A percentile compares a stretch with the other conserved stretches of the same genome.
Evolutionary conservation across 176 grass and related monocot genomes (phyloP).

Genomic region (Aegilops speltoides): DNA sequence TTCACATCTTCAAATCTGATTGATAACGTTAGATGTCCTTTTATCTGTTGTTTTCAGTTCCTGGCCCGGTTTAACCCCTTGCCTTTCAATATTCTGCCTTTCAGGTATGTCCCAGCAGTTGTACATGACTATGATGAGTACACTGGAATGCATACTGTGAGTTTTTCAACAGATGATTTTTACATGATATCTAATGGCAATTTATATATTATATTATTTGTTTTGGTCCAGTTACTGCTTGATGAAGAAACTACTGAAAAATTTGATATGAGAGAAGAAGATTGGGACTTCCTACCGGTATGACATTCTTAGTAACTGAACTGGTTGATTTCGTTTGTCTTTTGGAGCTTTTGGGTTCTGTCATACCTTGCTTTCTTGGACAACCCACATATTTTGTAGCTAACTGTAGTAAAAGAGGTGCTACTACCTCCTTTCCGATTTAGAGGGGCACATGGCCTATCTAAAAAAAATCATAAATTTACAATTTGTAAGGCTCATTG

Average conservation of each 20-base stretch:
- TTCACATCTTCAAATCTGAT: conserved; percentile 5
- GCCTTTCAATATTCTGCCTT: conserved; percentile 1
- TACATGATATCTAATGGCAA: conserved; percentile 22
- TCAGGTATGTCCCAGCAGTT: conserved; percentile 63
- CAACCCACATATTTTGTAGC: not conserved
- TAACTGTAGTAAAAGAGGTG: not conserved
- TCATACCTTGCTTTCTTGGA: not conserved
- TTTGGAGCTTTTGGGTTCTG: not conserved
- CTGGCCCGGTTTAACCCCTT: not conserved
- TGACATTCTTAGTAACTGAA: conserved; percentile 4
- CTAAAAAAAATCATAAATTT: no score
- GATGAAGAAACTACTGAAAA: conserved; percentile 52
- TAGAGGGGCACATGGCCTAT: no score
- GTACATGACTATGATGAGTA: conserved; percentile 55
- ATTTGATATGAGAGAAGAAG: conserved; percentile 69
- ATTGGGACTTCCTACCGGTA: conserved; percentile 81
- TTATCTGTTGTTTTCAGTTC: conserved; percentile 4
- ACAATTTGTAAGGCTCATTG: no score
- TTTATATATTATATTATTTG: conserved; percentile 38
- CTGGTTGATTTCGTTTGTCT: not conserved
- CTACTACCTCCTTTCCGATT: no score
- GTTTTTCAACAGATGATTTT: conserved; percentile 36
- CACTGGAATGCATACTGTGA: conserved; percentile 61
- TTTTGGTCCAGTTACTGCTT: conserved; percentile 66
- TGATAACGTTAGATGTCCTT: not conserved